Evolutionary conservation across 768 basidiomycete species (phyloP), one percentile per base, ranked within the genome.

Genomic region (Cystofilobasidium capitatum): DNA sequence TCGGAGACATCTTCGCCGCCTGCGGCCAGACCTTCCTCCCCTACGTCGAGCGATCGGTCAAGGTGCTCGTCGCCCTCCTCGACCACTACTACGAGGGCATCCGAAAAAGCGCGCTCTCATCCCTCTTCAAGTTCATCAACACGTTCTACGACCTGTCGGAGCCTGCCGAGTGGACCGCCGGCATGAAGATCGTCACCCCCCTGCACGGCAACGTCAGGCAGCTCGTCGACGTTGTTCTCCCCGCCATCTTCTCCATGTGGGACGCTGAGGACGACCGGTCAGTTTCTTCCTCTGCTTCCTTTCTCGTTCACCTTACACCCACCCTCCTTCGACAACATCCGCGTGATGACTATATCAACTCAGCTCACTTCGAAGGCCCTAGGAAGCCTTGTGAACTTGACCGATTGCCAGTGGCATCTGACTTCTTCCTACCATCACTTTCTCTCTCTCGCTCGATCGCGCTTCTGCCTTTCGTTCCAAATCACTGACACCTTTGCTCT

Each of bases 71-170:
- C 73, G 79, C 81, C 16, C 83, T 93, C 47, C 81, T 98, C 33
- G 80, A 85, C 17, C 94, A 99, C 79, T 94, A 91, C 78, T 97
- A 97, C 77, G 94, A 98, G 76, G 96, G 94, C 36, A 96, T 99
- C 78, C 82, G 96, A 74, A 98, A 98, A 81, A 85, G 88, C 55
- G 87, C 92, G 29, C 86, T 88, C 7, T 87, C 90, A 59, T 89
- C 91, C 13, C 81, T 98, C 61, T 83, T 98, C 71, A 86, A 89
- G 74, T 87, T 92, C 74, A 83, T 96, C 71, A 83, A 88, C 75
- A 90, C 88, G 1, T 93, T 92, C 82, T 89, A 97, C 77, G 89
- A 91, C 45, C 81, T 98, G 64, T 86, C 86, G 64, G 84, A 88
- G 62, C 86, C 86, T 33, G 81, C 82, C 57, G 86, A 91, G 64